Conservation (phyloP, 1,284 basidiomycete species). For the Marasmius tenuissimus region DNA sequence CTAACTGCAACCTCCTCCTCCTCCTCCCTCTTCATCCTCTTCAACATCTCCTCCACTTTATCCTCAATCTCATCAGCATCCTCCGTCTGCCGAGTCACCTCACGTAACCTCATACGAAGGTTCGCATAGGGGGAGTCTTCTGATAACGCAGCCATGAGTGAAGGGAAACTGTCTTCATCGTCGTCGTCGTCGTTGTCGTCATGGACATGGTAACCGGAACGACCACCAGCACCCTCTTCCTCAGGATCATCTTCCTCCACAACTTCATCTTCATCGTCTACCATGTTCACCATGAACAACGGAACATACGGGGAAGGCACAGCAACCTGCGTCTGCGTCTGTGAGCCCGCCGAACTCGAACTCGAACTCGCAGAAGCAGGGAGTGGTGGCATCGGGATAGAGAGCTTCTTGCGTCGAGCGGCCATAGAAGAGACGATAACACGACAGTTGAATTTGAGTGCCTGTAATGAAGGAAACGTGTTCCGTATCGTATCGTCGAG, state of each 20-base stretch:
- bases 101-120: too few relatives aligned
- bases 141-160: too few relatives aligned
- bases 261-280: neutral
- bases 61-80: too few relatives aligned
- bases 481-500: neutral
- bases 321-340: too few relatives aligned
- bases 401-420: neutral
- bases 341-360: neutral
- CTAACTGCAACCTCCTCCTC: neutral
- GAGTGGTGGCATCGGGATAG: neutral
- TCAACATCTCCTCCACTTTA: neutral
- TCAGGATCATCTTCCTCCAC: neutral
- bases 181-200: neutral
- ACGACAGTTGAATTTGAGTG: neutral
- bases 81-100: too few relatives aligned
- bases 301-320: too few relatives aligned
- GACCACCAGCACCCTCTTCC: neutral
- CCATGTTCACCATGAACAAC: neutral
- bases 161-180: too few relatives aligned
- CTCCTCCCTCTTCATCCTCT: neutral
- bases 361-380: neutral
- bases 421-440: neutral
- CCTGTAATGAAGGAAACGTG: neutral
- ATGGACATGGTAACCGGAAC: neutral
- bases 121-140: too few relatives aligned